A percentile compares a stretch with the other conserved stretches of the same genome.
Conservation (phyloP, 2,329 filamentous ascomycete genomes). For the Setomelanomma holmii region DNA sequence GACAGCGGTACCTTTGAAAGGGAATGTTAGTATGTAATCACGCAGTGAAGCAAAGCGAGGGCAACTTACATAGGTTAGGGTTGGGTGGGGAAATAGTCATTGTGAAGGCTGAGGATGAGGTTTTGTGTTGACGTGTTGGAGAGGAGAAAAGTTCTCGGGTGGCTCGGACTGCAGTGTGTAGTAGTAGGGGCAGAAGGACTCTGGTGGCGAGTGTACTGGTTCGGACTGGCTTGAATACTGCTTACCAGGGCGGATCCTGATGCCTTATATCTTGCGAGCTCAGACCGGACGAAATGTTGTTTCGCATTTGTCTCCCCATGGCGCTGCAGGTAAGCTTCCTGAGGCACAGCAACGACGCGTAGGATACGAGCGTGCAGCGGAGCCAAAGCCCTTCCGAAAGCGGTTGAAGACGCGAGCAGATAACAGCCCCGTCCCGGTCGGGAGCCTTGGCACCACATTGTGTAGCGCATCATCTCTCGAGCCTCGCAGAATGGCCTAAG, state of each 20-base stretch:
- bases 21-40: not conserved
- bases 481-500: slow-evolving; percentile 11
- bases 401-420: slow-evolving; percentile 10
- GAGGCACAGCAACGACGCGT: slow-evolving; percentile 12
- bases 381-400: not conserved
- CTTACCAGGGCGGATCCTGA: slow-evolving; percentile 1
- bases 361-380: not conserved
- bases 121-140: not conserved
- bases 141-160: not conserved
- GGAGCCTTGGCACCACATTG: slow-evolving; percentile 3
- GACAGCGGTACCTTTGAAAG: not conserved
- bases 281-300: slow-evolving; percentile 5
- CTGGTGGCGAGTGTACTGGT: not conserved
- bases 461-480: not conserved
- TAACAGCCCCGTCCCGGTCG: not conserved
- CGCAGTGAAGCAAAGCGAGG: not conserved
- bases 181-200: too few species aligned
- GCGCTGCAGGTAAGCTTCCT: not conserved
- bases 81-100: slow-evolving; percentile 32
- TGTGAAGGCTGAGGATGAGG: too few species aligned
- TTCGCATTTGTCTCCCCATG: slow-evolving; percentile 3
- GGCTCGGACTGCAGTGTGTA: not conserved
- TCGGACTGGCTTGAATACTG: slow-evolving; percentile 1
- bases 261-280: slow-evolving; percentile 22
- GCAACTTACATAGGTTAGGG: slow-evolving; percentile 18